These are phyloP conservation scores for Rhizopogon vinicolor DNA, from an alignment of 768 basidiomycete species.

Conservation along the genomic window DNA sequence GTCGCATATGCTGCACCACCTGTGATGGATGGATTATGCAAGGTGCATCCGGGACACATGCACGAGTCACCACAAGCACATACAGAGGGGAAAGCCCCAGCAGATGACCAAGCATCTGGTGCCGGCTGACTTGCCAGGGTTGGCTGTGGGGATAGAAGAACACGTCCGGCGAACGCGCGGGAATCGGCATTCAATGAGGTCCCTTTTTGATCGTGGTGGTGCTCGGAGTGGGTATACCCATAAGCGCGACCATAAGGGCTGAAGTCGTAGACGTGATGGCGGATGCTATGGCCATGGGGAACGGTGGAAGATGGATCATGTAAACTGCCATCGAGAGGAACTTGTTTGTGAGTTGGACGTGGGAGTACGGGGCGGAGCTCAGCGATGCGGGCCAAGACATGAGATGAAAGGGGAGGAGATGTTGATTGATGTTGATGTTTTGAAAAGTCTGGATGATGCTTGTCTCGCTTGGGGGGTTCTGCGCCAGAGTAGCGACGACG, in stretches of 20 bases:
- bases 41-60: constrained; percentile 58
- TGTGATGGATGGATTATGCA: constrained; percentile 41
- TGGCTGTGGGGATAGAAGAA: constrained; percentile 22
- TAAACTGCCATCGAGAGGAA: constrained; percentile 28
- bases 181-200: constrained; percentile 10
- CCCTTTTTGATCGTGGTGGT: constrained; percentile 18
- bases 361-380: constrained; percentile 71
- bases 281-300: constrained; percentile 35
- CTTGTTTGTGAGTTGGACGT: constrained; percentile 36
- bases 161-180: constrained; percentile 19
- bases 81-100: constrained; percentile 35
- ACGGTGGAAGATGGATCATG: constrained; percentile 45
- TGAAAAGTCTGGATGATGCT: constrained; percentile 16
- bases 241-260: constrained; percentile 71
- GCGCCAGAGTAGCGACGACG: constrained; percentile 28
- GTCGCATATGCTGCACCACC: constrained; percentile 32
- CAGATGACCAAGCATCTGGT: constrained; percentile 21
- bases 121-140: constrained; percentile 18
- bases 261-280: constrained; percentile 47
- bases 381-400: constrained; percentile 56
- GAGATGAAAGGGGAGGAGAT: constrained; percentile 31
- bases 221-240: constrained; percentile 40
- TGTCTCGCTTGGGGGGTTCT: constrained; percentile 25
- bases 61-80: constrained; percentile 66
- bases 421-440: constrained; percentile 6